Evolutionary conservation across 1,284 basidiomycete species (phyloP), one percentile per base, ranked within the genome.

Genomic region (Boletus coffeatus): DNA sequence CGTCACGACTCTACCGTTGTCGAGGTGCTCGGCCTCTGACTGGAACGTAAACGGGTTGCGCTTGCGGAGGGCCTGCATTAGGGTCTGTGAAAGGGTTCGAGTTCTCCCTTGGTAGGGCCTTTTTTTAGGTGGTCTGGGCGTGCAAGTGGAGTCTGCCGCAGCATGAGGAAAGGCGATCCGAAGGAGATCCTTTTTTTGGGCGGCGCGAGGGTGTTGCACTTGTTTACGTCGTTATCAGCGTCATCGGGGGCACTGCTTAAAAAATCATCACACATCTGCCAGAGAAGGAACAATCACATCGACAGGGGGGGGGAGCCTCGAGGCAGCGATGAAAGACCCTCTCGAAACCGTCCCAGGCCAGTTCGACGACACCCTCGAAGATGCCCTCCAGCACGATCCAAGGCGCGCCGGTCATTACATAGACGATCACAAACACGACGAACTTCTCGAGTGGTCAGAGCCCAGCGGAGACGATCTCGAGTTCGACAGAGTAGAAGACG

Each of bases 401-500:
- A 71, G 80, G 37, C 70, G 69, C 57, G 78, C 75, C 16, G 73
- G 79, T 7, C 69, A 75, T 13, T 83, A 81, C 65, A 82, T 87
- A 63, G 85, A 87, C 65, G 78, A 50, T 48, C 3, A 6, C 46
- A 21, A 48, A 10, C 46, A 82, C 43, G 69, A 73, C 34, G 71
- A 73, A 50, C 73, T 75, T 63, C 74, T 77, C 34, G 74, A 74
- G 57, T 76, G 73, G 71, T 76, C 73, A 43, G 75, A 78, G 29
- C 74, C 78, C 4, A 75, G 76, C 41, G 79, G 78, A 18, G 79
- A 78, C 66, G 78, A 80, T 50, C 85, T 83, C 61, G 81, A 85
- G 53, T 80, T 82, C 55, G 76, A 80, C 66, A 78, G 86, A 55
- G 87, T 88, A 18, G 91, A 95, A 67, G 92, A 95, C 73, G 94